phyloP scores from a whole-genome alignment of 164 flowering plant species.

The Aristolochia fimbriata region DNA sequence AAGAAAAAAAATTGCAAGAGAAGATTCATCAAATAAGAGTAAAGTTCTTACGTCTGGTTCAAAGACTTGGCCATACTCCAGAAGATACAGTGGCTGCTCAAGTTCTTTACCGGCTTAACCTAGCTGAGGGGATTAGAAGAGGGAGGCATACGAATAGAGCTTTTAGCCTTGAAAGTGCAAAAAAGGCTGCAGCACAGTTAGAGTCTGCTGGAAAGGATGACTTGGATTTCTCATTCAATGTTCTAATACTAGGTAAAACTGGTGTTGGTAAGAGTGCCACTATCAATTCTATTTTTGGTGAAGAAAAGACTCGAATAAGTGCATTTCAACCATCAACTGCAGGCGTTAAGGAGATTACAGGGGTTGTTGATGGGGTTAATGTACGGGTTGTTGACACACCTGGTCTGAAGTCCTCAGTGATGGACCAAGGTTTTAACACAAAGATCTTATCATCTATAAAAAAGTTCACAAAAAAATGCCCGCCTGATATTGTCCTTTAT shows the following conservation, averaged over 20 bases:
- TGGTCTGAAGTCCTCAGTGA: slow-evolving; percentile 59
- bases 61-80: slow-evolving; percentile 64
- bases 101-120: slow-evolving; percentile 70
- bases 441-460: slow-evolving; percentile 51
- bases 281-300: slow-evolving; percentile 82
- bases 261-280: slow-evolving; percentile 99
- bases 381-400: slow-evolving; percentile 78
- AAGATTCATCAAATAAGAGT: slow-evolving; percentile 65
- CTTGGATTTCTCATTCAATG: slow-evolving; percentile 62
- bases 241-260: slow-evolving; percentile 75
- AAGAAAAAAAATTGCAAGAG: slow-evolving; percentile 68
- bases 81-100: slow-evolving; percentile 77
- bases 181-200: slow-evolving; percentile 47
- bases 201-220: slow-evolving; percentile 54
- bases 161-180: slow-evolving; percentile 67
- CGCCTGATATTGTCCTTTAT: slow-evolving; percentile 79
- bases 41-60: slow-evolving; percentile 77
- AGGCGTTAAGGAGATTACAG: slow-evolving; percentile 50
- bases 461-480: slow-evolving; percentile 58
- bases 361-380: slow-evolving; percentile 63
- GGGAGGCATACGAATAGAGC: slow-evolving; percentile 41
- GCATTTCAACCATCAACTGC: slow-evolving; percentile 71
- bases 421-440: slow-evolving; percentile 63
- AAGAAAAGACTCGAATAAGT: slow-evolving; percentile 45
- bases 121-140: slow-evolving; percentile 35